Evolutionary conservation across 768 basidiomycete genomes (phyloP).

Genomic region (Chalciporus chontae): DNA sequence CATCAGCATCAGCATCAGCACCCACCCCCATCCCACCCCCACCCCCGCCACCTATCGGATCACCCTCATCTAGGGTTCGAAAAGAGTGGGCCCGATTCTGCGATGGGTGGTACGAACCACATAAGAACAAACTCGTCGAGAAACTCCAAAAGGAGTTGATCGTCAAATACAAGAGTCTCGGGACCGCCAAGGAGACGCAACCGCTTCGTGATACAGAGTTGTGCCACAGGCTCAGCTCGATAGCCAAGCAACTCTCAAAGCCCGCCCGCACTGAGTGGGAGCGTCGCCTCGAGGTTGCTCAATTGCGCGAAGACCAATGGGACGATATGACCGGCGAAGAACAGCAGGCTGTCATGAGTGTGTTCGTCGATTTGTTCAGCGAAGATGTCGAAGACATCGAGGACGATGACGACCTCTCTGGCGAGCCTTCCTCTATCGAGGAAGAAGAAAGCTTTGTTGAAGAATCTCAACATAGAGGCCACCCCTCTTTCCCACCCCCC

Average conservation of each 20-base stretch:
- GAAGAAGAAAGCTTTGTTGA: slow-evolving; percentile 17
- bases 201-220: slow-evolving; percentile 29
- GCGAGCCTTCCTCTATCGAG: slow-evolving; percentile 12
- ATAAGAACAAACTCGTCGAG: slow-evolving; percentile 26
- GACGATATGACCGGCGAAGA: slow-evolving; percentile 30
- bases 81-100: slow-evolving; percentile 30
- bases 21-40: slow-evolving; percentile 11
- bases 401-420: slow-evolving; percentile 7
- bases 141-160: slow-evolving; percentile 30
- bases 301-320: slow-evolving; percentile 30
- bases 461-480: slow-evolving; percentile 12
- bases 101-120: slow-evolving; percentile 29
- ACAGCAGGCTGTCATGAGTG: slow-evolving; percentile 28
- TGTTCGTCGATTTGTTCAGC: slow-evolving; percentile 28
- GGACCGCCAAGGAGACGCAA: slow-evolving; percentile 23
- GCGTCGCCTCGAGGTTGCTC: slow-evolving; percentile 28
- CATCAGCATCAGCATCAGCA: background rate
- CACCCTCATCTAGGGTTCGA: slow-evolving; percentile 23
- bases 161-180: slow-evolving; percentile 29
- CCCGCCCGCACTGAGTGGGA: slow-evolving; percentile 34
- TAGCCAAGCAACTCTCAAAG: slow-evolving; percentile 24
- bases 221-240: slow-evolving; percentile 20
- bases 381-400: slow-evolving; percentile 26
- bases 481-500: background rate
- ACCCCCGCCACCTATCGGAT: slow-evolving; percentile 17